Conservation (phyloP, 2,329 filamentous ascomycete genomes). For the Claviceps sp. region DNA sequence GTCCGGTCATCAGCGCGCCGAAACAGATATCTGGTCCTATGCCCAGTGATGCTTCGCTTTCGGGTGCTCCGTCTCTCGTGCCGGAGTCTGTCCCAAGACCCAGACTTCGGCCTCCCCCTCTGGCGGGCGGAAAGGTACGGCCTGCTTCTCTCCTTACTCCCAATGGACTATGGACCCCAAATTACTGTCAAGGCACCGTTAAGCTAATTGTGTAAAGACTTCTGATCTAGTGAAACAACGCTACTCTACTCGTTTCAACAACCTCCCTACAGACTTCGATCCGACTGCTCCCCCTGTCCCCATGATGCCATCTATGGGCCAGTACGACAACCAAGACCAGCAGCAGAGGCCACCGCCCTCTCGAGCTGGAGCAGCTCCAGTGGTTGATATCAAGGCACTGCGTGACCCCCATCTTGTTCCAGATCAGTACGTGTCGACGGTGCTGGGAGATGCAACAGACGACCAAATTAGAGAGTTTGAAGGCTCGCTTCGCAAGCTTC, state of each 20-base stretch:
- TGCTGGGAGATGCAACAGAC: slow-evolving; percentile 75
- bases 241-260: slow-evolving; percentile 87
- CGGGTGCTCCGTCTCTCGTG: slow-evolving; percentile 11
- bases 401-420: slow-evolving; percentile 66
- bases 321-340: slow-evolving; percentile 39
- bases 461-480: slow-evolving; percentile 78
- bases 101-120: slow-evolving; percentile 33
- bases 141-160: slow-evolving; percentile 1
- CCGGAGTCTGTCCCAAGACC: slow-evolving; percentile 22
- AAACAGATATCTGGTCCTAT: slow-evolving; percentile 50
- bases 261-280: slow-evolving; percentile 56
- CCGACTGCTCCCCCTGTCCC: slow-evolving; percentile 62
- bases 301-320: slow-evolving; percentile 43
- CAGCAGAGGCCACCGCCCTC: slow-evolving; percentile 38
- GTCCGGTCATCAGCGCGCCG: slow-evolving; percentile 49
- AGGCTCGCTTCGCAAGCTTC: slow-evolving; percentile 59
- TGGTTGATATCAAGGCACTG: slow-evolving; percentile 64
- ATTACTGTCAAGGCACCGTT: background rate
- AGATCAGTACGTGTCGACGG: slow-evolving; percentile 62
- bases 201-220: slow-evolving; percentile 30
- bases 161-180: background rate
- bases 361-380: slow-evolving; percentile 41
- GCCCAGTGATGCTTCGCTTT: slow-evolving; percentile 32
- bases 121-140: slow-evolving; percentile 41
- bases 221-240: slow-evolving; percentile 83